phyloP scores from a whole-genome alignment of 202 grass and related monocot genomes.

The Hordeum pubiflorum region DNA sequence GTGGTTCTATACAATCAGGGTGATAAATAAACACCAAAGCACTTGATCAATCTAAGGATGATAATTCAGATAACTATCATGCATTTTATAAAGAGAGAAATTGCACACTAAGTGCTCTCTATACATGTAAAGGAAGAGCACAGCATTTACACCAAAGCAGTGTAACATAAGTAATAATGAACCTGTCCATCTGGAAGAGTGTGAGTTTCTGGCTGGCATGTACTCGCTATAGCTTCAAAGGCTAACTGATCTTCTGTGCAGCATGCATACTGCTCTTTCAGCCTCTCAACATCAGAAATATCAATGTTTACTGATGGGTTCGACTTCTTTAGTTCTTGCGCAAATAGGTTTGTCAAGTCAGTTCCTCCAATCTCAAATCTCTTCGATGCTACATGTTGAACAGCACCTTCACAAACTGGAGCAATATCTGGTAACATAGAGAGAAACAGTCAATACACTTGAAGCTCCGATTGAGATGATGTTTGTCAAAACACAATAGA shows the following conservation, averaged over 20 bases:
- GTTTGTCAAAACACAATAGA: not conserved
- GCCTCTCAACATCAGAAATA: conserved; percentile 68
- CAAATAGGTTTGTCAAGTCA: conserved; percentile 91
- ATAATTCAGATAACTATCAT: not conserved
- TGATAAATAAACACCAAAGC: not conserved
- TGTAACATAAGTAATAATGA: conserved; percentile 17
- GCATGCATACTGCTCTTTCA: conserved; percentile 83
- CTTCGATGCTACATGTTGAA: conserved; percentile 83
- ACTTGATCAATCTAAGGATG: not conserved
- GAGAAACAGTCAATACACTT: not conserved
- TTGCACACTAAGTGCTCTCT: not conserved
- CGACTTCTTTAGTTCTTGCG: conserved; percentile 71
- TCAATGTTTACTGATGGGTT: conserved; percentile 80
- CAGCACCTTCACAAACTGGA: conserved; percentile 94
- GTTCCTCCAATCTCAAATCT: conserved; percentile 88
- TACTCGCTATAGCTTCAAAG: conserved; percentile 58
- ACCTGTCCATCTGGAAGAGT: conserved; percentile 99
- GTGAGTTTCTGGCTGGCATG: conserved; percentile 62
- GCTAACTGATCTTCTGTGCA: conserved; percentile 65
- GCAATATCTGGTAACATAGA: conserved; percentile 74
- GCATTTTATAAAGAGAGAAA: not conserved
- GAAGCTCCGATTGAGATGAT: not conserved
- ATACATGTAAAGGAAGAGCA: not conserved
- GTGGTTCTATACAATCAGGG: not conserved
- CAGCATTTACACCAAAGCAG: conserved; percentile 1